Evolutionary conservation across 192 early-diverging fungal genomes (phyloP).

Genomic region (Coemansia sp.): DNA sequence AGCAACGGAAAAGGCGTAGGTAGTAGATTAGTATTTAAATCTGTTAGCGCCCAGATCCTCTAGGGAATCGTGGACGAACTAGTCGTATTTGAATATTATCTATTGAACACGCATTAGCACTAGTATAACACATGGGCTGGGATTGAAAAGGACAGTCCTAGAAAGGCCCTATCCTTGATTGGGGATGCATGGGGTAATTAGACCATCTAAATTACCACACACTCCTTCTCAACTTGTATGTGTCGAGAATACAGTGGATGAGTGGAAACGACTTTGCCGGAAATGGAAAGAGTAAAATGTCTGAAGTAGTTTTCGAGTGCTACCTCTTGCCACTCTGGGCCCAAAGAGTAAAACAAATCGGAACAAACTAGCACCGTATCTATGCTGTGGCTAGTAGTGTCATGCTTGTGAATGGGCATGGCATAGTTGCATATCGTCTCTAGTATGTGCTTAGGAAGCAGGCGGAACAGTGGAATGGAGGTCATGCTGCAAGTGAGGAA

Average conservation of each 20-base stretch:
- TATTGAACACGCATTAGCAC: too few species aligned
- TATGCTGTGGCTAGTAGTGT: neutral
- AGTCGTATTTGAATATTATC: too few species aligned
- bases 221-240: neutral
- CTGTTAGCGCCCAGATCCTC: too few species aligned
- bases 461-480: neutral
- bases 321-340: neutral
- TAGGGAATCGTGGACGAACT: too few species aligned
- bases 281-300: neutral
- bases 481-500: neutral
- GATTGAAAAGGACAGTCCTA: too few species aligned
- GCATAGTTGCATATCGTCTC: neutral
- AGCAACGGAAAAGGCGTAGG: too few species aligned
- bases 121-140: too few species aligned
- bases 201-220: too few species aligned
- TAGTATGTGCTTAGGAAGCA: neutral
- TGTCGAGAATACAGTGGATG: neutral
- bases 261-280: neutral
- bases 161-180: too few species aligned
- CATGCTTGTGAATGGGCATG: neutral
- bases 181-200: too few species aligned
- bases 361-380: neutral
- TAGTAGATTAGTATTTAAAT: too few species aligned
- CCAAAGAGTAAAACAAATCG: neutral
- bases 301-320: neutral